Conservation (phyloP, 2,329 filamentous ascomycete species). For the Microcyclosporella mali region DNA sequence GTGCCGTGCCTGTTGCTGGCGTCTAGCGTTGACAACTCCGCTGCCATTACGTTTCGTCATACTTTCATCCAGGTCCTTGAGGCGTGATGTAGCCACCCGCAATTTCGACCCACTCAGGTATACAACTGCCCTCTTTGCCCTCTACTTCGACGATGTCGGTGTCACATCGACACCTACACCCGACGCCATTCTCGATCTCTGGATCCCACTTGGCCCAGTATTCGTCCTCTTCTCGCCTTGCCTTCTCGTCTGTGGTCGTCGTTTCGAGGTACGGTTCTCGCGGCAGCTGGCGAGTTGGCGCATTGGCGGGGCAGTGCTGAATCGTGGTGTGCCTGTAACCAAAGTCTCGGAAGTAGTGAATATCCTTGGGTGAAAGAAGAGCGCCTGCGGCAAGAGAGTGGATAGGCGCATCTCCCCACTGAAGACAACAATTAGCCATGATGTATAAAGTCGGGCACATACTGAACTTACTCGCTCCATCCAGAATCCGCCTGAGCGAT, state of each 20-base stretch:
- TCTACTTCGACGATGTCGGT: slow-evolving; percentile 97
- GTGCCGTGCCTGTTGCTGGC: too few relatives aligned
- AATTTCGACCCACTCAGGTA: slow-evolving; percentile 94
- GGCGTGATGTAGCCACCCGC: slow-evolving; percentile 72
- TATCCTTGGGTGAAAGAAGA: slow-evolving; percentile 71
- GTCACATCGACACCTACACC: slow-evolving; percentile 92
- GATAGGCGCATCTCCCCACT: slow-evolving; percentile 99
- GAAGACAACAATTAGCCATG: slow-evolving; percentile 33
- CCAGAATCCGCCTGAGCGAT: slow-evolving; percentile 96
- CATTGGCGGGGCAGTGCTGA: slow-evolving; percentile 95
- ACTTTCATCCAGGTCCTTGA: slow-evolving; percentile 16
- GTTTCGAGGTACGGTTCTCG: slow-evolving; percentile 63
- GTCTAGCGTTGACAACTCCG: too few relatives aligned
- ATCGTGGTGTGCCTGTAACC: slow-evolving; percentile 98
- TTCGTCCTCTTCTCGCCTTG: slow-evolving; percentile 83
- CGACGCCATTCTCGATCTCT: slow-evolving; percentile 90
- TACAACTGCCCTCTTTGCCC: slow-evolving; percentile 91
- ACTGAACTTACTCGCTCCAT: slow-evolving; percentile 75
- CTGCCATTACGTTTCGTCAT: too few relatives aligned
- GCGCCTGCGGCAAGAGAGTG: slow-evolving; percentile 93
- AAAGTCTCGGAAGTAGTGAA: slow-evolving; percentile 99
- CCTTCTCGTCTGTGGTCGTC: slow-evolving; percentile 55
- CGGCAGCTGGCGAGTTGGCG: slow-evolving; percentile 76
- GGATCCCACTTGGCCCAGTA: slow-evolving; percentile 90
- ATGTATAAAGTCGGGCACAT: not conserved